These are phyloP conservation scores for Sherardia arvensis DNA, from an alignment of 257 asterid species.

Conservation along the genomic window DNA sequence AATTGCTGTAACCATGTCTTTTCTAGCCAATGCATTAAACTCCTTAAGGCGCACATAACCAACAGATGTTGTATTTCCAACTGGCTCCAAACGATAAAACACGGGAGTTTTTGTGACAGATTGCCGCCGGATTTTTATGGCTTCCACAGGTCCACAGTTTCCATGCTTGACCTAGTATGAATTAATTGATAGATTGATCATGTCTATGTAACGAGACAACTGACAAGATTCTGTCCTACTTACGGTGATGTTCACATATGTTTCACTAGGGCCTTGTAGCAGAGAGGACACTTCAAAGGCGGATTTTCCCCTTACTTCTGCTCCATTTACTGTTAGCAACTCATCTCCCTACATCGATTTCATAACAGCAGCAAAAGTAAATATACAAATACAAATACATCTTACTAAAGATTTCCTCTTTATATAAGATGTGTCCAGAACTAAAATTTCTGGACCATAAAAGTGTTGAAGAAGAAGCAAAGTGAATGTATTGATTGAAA, in stretches of 20 bases:
- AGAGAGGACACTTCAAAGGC: slow-evolving; percentile 88
- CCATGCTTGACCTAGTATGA: slow-evolving; percentile 84
- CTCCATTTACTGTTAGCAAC: slow-evolving; percentile 66
- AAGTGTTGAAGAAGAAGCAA: too few relatives aligned
- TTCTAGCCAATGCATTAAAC: slow-evolving; percentile 96
- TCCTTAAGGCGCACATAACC: slow-evolving; percentile 97
- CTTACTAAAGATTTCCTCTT: too few relatives aligned
- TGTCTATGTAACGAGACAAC: slow-evolving; percentile 6
- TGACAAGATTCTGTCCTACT: slow-evolving; percentile 11
- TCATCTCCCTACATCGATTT: slow-evolving; percentile 70
- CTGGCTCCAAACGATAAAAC: slow-evolving; percentile 77
- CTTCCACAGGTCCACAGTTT: slow-evolving; percentile 76
- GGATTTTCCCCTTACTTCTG: slow-evolving; percentile 79
- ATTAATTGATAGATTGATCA: slow-evolving; percentile 16
- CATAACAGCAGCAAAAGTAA: background rate
- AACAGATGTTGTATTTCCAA: slow-evolving; percentile 49
- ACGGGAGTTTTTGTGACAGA: slow-evolving; percentile 89
- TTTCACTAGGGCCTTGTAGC: slow-evolving; percentile 86
- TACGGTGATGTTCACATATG: slow-evolving; percentile 71
- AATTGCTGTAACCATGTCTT: slow-evolving; percentile 87
- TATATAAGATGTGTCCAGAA: too few relatives aligned
- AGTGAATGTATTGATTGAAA: too few relatives aligned
- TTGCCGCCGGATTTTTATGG: slow-evolving; percentile 75
- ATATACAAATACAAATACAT: too few relatives aligned
- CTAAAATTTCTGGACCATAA: too few relatives aligned